Evolutionary conservation across 2,329 filamentous ascomycete genomes (phyloP).

Genomic region (Paraphaeosphaeria sporulosa): DNA sequence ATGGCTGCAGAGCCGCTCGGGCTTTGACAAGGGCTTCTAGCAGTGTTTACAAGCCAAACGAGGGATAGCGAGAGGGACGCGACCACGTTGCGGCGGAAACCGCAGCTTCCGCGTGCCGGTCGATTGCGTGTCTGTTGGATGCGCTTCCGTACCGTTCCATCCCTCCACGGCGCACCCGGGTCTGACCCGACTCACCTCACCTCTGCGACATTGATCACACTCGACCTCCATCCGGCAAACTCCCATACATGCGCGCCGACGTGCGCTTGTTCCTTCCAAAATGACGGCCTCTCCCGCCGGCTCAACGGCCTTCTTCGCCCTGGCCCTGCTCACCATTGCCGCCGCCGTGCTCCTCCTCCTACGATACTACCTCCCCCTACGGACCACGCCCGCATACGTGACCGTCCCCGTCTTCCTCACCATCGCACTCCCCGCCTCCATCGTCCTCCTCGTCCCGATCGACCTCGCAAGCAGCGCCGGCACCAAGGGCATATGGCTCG

Average conservation of each 20-base stretch:
- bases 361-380: slow-evolving; percentile 88
- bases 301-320: slow-evolving; percentile 78
- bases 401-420: slow-evolving; percentile 93
- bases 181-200: background rate
- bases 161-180: slow-evolving; percentile 3
- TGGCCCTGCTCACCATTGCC: slow-evolving; percentile 77
- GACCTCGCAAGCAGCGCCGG: slow-evolving; percentile 88
- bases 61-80: background rate
- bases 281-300: slow-evolving; percentile 69
- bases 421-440: slow-evolving; percentile 89
- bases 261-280: slow-evolving; percentile 14
- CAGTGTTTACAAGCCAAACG: background rate
- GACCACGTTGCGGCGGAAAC: slow-evolving; percentile 12
- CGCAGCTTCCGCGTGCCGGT: slow-evolving; percentile 26
- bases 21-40: too few species aligned
- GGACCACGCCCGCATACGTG: slow-evolving; percentile 88
- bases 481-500: slow-evolving; percentile 85
- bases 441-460: slow-evolving; percentile 91
- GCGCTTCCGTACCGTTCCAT: slow-evolving; percentile 22
- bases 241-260: slow-evolving; percentile 25
- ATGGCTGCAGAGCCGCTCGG: background rate
- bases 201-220: slow-evolving; percentile 2
- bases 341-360: slow-evolving; percentile 81
- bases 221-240: slow-evolving; percentile 5
- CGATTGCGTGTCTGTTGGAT: slow-evolving; percentile 18